Base-by-base conservation (phyloP, 768 basidiomycete species). In the Collybiopsis confluens region DNA sequence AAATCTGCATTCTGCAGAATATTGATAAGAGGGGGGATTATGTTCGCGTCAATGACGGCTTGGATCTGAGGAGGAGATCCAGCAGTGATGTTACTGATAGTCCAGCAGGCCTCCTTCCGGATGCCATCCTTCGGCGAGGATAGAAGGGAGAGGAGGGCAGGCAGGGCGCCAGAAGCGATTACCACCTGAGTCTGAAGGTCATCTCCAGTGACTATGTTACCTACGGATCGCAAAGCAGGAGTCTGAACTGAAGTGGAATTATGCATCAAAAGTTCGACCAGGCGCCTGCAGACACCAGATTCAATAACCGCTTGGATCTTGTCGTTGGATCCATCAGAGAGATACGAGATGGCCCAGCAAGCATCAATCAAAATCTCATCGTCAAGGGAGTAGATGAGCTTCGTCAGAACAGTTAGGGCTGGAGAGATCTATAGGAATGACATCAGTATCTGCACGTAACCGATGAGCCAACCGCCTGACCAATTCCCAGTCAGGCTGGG, bases 291-390 rank as follows among this genome's bases (percentile, higher is more conserved):
- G 45, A 99, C 96, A 27, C 96, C 97, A 18, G 91, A 92, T 72
- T 98, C 96, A 63, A 99, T 98, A 54, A 99, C 97, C 28, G 97
- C 97, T 70, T 99, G 97, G 55, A 99, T 99, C 78, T 99, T 99
- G 76, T 99, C 97, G 65, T 97, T 97, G 30, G 94, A 90, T 45
- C 97, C 97, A 68, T 99, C 97, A 1, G 96, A 98, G 36, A 99
- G 86, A 73, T 99, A 99, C 37, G 95, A 98, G 69, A 99, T 96
- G 24, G 97, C 97, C 97, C 97, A 99, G 78, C 97, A 99, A 13
- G 97, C 97, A 68, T 99, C 97, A 65, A 99, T 99, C 64, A 99
- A 75, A 61, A 98, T 98, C 72, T 99, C 97, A 64, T 98, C 97
- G 67, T 99, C 97, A 64, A 98, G 81, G 27, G 96, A 98, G 73